phyloP scores from a whole-genome alignment of 805 yeast species.

The Blastobotrys robertii region DNA sequence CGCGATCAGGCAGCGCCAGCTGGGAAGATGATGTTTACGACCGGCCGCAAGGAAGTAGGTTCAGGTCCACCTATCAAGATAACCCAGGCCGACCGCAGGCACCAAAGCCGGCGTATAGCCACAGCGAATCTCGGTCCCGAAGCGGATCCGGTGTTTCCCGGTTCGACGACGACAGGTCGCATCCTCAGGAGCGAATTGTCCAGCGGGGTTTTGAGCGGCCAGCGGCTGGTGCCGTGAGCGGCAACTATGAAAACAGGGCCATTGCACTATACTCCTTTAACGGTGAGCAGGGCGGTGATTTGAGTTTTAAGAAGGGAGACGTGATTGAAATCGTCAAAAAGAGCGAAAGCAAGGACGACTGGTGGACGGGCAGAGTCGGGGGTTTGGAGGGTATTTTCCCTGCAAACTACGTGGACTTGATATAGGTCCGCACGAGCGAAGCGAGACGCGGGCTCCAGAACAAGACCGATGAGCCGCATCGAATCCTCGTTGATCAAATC shows the following conservation, averaged over 20 bases:
- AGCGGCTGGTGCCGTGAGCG: too few species aligned
- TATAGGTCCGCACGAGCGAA: conserved; percentile 24
- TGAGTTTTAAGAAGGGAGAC: conserved; percentile 91
- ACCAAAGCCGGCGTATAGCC: conserved; percentile 33
- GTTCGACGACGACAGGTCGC: too few species aligned
- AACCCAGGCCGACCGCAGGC: conserved; percentile 34
- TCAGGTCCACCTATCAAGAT: conserved; percentile 34
- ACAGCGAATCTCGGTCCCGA: neutral
- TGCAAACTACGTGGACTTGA: conserved; percentile 87
- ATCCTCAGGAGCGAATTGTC: too few species aligned
- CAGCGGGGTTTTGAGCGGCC: too few species aligned
- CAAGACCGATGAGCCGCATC: too few species aligned
- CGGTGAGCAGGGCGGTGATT: conserved; percentile 90
- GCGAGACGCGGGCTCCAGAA: too few species aligned
- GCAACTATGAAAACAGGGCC: conserved; percentile 47
- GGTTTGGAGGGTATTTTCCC: conserved; percentile 91
- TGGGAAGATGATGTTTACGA: conserved; percentile 92
- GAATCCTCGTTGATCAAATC: too few species aligned
- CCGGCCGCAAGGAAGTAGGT: conserved; percentile 21
- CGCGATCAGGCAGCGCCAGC: conserved; percentile 28
- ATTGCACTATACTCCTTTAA: conserved; percentile 81
- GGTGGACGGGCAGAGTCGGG: conserved; percentile 95
- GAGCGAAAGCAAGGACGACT: conserved; percentile 83
- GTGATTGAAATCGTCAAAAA: conserved; percentile 78
- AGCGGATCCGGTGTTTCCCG: too few species aligned